Evolutionary conservation across 179 eudicot species (phyloP), one percentile per base, ranked within the genome.

Genomic region (Vitellaria paradoxa): DNA sequence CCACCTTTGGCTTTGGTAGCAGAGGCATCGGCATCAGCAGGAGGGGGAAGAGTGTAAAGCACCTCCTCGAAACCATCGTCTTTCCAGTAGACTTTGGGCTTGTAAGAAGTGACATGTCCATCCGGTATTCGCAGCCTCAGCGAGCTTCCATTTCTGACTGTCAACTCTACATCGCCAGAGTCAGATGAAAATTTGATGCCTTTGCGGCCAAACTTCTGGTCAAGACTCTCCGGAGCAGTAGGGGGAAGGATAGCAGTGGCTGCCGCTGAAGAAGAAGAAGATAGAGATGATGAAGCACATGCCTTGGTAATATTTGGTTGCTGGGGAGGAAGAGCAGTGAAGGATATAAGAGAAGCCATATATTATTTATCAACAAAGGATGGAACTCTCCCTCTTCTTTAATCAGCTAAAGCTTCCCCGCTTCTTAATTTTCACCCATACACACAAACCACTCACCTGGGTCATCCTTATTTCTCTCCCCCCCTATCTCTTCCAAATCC

Each of bases 141-240:
- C 62, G 98, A 91, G 80, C 98, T 94, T 5, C 98, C 98, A 86
- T 94, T 94, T 70, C 98, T 84, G 14, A 92, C 97, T 49, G 86
- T 88, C 2, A 94, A 86, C 81, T 94, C 97, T 30, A 91, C 91
- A 26, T 59, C 88, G 7, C 78, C 83, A 0, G 75, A 66, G 21
- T 89, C 96, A 2, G 81, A 73, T 0, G 37, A 30, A 76, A 94
- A 94, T n/a, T 82, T 86, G 23, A 94, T 87, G 67, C 98, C 98
- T 86, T 94, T 94, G 7, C 97, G 76, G 7, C 93, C 97, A 55
- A 88, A 92, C 76, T 89, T 89, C 61, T 89, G 86, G 13, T 92
- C 90, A 55, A 94, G 92, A 74, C 88, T 82, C 68, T 83, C 85
- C 1, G 87, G 72, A 5, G 82, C 37, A 1, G 37, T 30, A 30